phyloP scores from a whole-genome alignment of 805 yeast genomes.

The Yarrowia alimentaria region DNA sequence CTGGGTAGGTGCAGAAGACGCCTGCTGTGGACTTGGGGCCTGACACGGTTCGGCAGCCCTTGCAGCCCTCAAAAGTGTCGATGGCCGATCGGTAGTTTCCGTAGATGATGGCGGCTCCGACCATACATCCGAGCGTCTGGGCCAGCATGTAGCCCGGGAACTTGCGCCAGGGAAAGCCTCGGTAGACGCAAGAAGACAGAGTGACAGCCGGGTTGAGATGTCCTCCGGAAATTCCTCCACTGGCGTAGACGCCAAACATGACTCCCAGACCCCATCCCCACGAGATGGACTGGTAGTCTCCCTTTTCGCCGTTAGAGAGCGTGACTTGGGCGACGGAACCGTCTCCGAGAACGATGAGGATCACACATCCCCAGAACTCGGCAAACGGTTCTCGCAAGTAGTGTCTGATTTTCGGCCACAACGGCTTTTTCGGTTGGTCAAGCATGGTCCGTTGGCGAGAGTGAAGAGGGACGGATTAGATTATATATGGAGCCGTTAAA shows the following conservation, averaged over 20 bases:
- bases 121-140: constrained; percentile 51
- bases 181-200: constrained; percentile 47
- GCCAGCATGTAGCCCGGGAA: constrained; percentile 48
- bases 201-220: constrained; percentile 58
- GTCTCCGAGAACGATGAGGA: constrained; percentile 50
- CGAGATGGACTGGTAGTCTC: constrained; percentile 46
- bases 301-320: constrained; percentile 43
- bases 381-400: constrained; percentile 49
- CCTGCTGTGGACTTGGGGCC: constrained; percentile 44
- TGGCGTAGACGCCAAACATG: constrained; percentile 49
- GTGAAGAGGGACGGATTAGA: neutral
- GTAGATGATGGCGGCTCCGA: constrained; percentile 50
- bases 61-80: constrained; percentile 38
- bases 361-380: constrained; percentile 52
- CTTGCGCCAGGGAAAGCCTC: constrained; percentile 54
- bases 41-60: constrained; percentile 37
- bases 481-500: neutral
- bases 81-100: constrained; percentile 47
- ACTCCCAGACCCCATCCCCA: constrained; percentile 56
- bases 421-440: constrained; percentile 2
- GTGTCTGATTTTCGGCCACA: constrained; percentile 34
- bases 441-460: neutral
- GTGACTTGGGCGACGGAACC: constrained; percentile 50
- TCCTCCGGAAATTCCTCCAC: constrained; percentile 59
- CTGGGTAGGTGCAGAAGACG: constrained; percentile 50